A percentile compares a stretch with the other conserved stretches of the same genome.
phyloP scores from a whole-genome alignment of 1,284 basidiomycete species.

The Melampsora abietis-canadensis region DNA sequence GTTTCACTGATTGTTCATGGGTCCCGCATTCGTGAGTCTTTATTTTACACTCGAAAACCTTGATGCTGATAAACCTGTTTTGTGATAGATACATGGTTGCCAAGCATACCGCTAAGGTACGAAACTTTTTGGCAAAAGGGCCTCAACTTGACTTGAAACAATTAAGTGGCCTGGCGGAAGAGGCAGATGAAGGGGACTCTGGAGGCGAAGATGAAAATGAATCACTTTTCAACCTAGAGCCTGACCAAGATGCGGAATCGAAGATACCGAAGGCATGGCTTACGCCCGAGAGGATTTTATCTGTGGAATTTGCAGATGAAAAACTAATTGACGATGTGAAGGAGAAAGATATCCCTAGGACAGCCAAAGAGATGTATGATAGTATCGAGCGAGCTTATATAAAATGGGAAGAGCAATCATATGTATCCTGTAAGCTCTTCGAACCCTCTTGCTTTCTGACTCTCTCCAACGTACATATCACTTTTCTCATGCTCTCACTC shows the following conservation, averaged over 20 bases:
- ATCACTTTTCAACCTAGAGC: conserved; percentile 50
- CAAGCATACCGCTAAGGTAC: conserved; percentile 37
- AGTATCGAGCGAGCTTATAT: conserved; percentile 72
- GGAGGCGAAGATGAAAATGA: conserved; percentile 48
- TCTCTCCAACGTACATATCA: not conserved
- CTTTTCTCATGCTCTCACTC: conserved; percentile 5
- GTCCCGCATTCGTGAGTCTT: conserved; percentile 51
- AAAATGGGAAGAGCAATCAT: conserved; percentile 86
- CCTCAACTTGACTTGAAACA: conserved; percentile 47
- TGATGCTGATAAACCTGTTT: conserved; percentile 38
- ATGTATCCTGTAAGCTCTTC: conserved; percentile 69
- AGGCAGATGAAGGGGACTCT: conserved; percentile 52
- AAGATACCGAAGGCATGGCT: conserved; percentile 63
- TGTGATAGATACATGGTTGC: conserved; percentile 30
- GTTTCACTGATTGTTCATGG: conserved; percentile 62
- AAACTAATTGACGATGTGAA: conserved; percentile 38
- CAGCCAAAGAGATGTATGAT: conserved; percentile 59
- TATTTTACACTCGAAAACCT: not conserved
- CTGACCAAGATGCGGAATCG: conserved; percentile 63
- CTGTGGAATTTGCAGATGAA: conserved; percentile 26
- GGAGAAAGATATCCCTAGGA: conserved; percentile 50
- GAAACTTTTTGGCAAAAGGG: conserved; percentile 36
- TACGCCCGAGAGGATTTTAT: conserved; percentile 47
- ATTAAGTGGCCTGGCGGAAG: conserved; percentile 40
- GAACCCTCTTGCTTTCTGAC: conserved; percentile 24